Base-by-base conservation (phyloP, 192 early-diverging fungal species). In the Funneliformis geosporum region DNA sequence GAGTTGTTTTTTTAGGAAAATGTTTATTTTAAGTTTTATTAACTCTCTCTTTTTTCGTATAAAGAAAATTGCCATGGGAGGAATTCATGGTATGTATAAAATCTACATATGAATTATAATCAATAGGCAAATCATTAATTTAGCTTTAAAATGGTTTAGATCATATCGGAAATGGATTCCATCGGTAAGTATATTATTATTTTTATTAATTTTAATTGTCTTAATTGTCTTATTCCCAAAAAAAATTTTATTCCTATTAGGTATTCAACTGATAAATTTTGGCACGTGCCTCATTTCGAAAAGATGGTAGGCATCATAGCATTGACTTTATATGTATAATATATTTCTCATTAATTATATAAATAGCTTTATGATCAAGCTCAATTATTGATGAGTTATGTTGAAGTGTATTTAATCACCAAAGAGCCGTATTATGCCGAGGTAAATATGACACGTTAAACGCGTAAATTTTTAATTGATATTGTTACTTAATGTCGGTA, bases 201-300 rank as follows among this genome's bases (percentile, higher is more conserved):
- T 40, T 33, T 38, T 33, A 18, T 10, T n/a, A 59, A 42, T 27
- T n/a, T 5, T 40, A 55, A 21, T 44, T 60, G 18, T 47, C 18
- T 47, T 73, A n/a, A 70, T 44, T n/a, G n/a, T 27, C 18, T 12
- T 69, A 8, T 8, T 33, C 14, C 33, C 6, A 47, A 23, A n/a
- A 28, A 6, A 2, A 61, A 46, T 42, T 46, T 67, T 77, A 5
- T 39, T 28, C 47, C 67, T 43, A 8, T n/a, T 43, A 81, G 80
- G 1, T 81, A 81, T 67, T 81, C 80, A 1, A 74, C 72, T 3
- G 80, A 81, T 76, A 59, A 38, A 66, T 81, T 60, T 50, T 81
- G 80, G 91, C 91, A 90, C 81, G 83, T 92, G 9, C 91, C 91
- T 55, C 91, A 92, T 78, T 92, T 92, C 84, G 91, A 92, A 66